phyloP scores from a whole-genome alignment of 2,329 filamentous ascomycete genomes.

The Penicillium janthinellum region DNA sequence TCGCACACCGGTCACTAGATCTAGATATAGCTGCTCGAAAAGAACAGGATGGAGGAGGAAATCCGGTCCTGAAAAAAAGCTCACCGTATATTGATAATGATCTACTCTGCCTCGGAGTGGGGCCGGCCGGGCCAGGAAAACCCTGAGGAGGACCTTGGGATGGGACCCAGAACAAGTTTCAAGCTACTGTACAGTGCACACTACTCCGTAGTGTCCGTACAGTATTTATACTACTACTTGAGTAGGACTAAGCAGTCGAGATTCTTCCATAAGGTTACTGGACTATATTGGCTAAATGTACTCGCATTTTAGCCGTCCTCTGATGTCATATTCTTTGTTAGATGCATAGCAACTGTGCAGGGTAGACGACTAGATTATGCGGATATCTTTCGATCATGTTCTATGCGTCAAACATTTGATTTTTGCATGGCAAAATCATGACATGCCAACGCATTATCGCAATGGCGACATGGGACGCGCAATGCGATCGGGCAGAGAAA shows the following conservation, averaged over 20 bases:
- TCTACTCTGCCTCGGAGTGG: conserved; percentile 17
- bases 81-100: conserved; percentile 18
- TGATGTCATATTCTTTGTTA: not conserved
- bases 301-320: not conserved
- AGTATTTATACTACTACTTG: no score
- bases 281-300: not conserved
- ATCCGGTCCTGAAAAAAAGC: conserved; percentile 12
- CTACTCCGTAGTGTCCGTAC: no score
- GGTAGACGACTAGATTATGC: not conserved
- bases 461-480: conserved; percentile 14
- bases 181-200: not conserved
- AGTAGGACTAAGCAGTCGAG: no score
- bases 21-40: conserved; percentile 14
- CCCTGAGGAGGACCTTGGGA: conserved; percentile 14
- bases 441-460: not conserved
- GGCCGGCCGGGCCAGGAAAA: conserved; percentile 13
- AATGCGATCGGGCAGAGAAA: conserved; percentile 17
- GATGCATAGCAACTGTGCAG: not conserved
- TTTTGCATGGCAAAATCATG: not conserved
- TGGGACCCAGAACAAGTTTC: not conserved
- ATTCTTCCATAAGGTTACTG: no score
- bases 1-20: conserved; percentile 20
- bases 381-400: no score
- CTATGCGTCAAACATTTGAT: not conserved
- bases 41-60: not conserved